phyloP scores from a whole-genome alignment of 768 basidiomycete genomes.

The Russula compacta region DNA sequence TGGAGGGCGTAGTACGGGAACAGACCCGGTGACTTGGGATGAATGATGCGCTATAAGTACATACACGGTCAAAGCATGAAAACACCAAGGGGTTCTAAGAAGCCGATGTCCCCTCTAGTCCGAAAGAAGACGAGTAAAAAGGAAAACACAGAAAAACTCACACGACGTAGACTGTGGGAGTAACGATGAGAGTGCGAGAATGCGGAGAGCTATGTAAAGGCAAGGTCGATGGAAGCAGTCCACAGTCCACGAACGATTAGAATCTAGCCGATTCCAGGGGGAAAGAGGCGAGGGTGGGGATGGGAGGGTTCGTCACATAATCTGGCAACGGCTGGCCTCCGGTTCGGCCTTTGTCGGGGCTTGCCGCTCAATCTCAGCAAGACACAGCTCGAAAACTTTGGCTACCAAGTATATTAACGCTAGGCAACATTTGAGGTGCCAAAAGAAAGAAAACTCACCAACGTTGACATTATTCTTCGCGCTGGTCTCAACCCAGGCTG shows the following conservation, averaged over 20 bases:
- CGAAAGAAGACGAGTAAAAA: constrained; percentile 10
- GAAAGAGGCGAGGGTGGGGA: background rate
- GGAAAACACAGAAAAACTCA: constrained; percentile 3
- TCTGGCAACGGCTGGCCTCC: constrained; percentile 37
- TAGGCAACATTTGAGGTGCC: background rate
- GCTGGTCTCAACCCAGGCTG: constrained; percentile 83
- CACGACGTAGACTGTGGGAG: constrained; percentile 5
- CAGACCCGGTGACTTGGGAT: constrained; percentile 17
- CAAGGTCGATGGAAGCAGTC: constrained; percentile 2
- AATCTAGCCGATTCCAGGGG: constrained; percentile 3
- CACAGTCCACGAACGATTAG: background rate
- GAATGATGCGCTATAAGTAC: constrained; percentile 17
- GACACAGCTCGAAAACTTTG: constrained; percentile 77
- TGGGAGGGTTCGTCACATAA: constrained; percentile 40
- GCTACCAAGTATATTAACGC: constrained; percentile 32
- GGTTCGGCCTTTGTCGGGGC: constrained; percentile 41
- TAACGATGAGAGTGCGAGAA: constrained; percentile 1
- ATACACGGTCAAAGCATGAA: constrained; percentile 17
- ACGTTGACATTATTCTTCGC: constrained; percentile 84
- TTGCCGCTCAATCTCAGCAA: constrained; percentile 75
- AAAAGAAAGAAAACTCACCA: constrained; percentile 43
- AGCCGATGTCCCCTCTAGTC: constrained; percentile 10
- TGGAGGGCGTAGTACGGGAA: constrained; percentile 19
- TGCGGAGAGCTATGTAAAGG: background rate
- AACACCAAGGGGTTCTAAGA: constrained; percentile 11